phyloP scores from a whole-genome alignment of 129 eudicot genomes.

The Deinandra increscens region DNA sequence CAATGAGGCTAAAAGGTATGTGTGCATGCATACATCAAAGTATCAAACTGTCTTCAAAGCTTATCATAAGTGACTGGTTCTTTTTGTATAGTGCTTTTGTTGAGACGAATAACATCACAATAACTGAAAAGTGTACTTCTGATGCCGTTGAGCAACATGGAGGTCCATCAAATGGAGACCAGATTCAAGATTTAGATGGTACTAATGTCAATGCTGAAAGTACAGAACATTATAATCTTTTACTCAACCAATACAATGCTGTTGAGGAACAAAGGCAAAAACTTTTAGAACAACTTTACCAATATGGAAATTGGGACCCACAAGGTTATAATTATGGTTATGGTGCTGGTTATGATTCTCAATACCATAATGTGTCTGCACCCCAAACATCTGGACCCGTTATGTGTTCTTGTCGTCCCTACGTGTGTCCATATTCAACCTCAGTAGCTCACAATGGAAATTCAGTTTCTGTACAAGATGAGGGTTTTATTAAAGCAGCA shows the following conservation, averaged over 20 bases:
- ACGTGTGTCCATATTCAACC: constrained; percentile 54
- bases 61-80: constrained; percentile 10
- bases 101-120: constrained; percentile 29
- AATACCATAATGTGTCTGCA: constrained; percentile 45
- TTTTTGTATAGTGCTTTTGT: constrained; percentile 34
- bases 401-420: constrained; percentile 49
- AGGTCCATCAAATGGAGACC: constrained; percentile 31
- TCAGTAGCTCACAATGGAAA: constrained; percentile 29
- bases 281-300: constrained; percentile 60
- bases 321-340: constrained; percentile 36
- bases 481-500: constrained; percentile 50
- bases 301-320: constrained; percentile 52
- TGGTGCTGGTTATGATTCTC: constrained; percentile 40
- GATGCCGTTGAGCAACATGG: constrained; percentile 25
- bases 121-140: constrained; percentile 25
- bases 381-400: constrained; percentile 44
- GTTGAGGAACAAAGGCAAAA: constrained; percentile 74
- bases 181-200: constrained; percentile 31
- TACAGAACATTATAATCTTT: constrained; percentile 50
- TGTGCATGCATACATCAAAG: constrained; percentile 2
- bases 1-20: constrained; percentile 43
- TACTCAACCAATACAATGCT: constrained; percentile 69
- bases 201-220: constrained; percentile 29
- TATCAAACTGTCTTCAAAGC: constrained; percentile 12
- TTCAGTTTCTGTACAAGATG: constrained; percentile 34